Percentiles rank a stretch among this genome's conserved stretches.
Conservation (phyloP, 1,284 basidiomycete species). For the Sanguinoderma infundibulare region DNA sequence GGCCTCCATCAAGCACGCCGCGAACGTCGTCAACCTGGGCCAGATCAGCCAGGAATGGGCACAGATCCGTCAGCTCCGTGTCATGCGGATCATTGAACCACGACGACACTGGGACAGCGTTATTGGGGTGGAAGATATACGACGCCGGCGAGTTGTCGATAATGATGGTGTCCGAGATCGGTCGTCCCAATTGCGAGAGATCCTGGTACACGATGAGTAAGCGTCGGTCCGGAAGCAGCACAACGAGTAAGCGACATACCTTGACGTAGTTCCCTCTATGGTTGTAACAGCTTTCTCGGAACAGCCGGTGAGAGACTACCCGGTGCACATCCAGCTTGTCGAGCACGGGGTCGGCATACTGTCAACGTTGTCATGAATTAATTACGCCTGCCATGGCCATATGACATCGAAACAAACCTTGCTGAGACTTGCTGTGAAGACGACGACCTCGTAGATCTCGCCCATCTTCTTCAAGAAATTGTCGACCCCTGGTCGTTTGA, state of each 20-base stretch:
- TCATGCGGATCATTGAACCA: conserved; percentile 99
- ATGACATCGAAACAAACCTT: conserved; percentile 60
- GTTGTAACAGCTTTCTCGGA: conserved; percentile 99
- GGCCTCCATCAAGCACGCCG: conserved; percentile 86
- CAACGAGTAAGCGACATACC: conserved; percentile 54
- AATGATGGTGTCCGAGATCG: conserved; percentile 94
- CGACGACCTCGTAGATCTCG: conserved; percentile 95
- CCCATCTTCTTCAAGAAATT: conserved; percentile 97
- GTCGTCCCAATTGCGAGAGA: conserved; percentile 93
- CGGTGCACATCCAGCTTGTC: conserved; percentile 95
- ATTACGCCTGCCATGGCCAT: not conserved
- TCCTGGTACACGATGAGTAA: conserved; percentile 60
- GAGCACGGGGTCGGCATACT: conserved; percentile 98
- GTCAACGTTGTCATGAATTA: not conserved
- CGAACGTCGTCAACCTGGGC: conserved; percentile 88
- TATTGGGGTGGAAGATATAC: conserved; percentile 99
- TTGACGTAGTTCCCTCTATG: conserved; percentile 99
- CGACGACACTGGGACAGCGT: conserved; percentile 97
- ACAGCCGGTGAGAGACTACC: conserved; percentile 94
- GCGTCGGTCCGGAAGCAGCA: conserved; percentile 3
- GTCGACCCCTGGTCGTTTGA: conserved; percentile 98
- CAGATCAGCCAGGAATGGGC: conserved; percentile 92
- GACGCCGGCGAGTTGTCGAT: conserved; percentile 99
- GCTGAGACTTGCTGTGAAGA: conserved; percentile 96
- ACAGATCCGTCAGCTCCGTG: conserved; percentile 94